Base-by-base conservation (phyloP, 1,284 basidiomycete species). In the Stereum hirsutum region DNA sequence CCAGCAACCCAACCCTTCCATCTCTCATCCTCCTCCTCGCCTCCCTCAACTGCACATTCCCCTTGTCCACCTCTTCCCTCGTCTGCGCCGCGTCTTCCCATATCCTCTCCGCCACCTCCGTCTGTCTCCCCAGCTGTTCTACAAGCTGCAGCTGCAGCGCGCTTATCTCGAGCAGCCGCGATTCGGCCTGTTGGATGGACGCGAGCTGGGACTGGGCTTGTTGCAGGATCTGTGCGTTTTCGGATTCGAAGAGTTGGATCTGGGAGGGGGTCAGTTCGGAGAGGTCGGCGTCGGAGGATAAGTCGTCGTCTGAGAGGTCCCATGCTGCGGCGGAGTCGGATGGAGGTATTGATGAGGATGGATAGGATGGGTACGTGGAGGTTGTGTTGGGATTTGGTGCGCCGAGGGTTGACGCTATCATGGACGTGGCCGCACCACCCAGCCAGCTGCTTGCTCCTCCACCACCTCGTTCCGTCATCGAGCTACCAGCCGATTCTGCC, bases 81-180 rank as follows among this genome's bases (percentile, higher is more conserved):
- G 88, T 87, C 2, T 81, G 75, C 45, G 94, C 81, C 1, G 89
- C 89, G 57, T 96, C 92, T 51, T 93, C 88, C 57, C 88, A 89
- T 44, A 96, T 65, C 59, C 88, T 82, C 55, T 92, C 88, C 17
- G 90, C 91, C 51, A 91, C 62, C 63, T 92, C 90, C n/a, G 84
- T 85, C 67, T 96, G 91, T 56, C 74, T 75, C 34, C 86, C 86
- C 39, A 96, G 70, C 59, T 95, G 91, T 14, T 78, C 72, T 44
- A 93, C 78, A 51, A 96, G 72, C 61, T 94, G 87, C 65, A 86
- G 84, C 65, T 96, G 91, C 46, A 96, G 65, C 36, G 86, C 77
- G 56, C 88, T 89, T 55, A 96, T 96, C 57, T 94, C 92, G 68
- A 89, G 72, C 47, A 95, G 64, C 34, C 88, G 79, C 37, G 85